Evolutionary conservation across 371 early-diverging fungal species (phyloP).

Genomic region (Mucor velutinosus): DNA sequence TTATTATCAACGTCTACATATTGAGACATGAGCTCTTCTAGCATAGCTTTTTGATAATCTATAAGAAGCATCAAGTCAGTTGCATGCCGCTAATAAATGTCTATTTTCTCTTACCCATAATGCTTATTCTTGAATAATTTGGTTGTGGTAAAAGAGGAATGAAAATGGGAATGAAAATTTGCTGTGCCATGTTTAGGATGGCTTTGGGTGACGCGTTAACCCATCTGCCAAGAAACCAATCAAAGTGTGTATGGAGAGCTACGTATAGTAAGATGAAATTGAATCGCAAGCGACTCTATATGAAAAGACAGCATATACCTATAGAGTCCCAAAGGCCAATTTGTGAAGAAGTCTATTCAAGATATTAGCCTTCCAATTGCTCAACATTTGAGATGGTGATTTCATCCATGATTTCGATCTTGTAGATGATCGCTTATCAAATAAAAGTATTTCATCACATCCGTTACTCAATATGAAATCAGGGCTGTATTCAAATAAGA

Average conservation of each 20-base stretch:
- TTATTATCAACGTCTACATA: constrained; percentile 68
- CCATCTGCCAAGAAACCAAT: not conserved
- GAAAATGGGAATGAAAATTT: not conserved
- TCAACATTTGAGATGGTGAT: too few relatives aligned
- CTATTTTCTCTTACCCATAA: not conserved
- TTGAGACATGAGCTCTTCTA: constrained; percentile 82
- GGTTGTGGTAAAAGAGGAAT: not conserved
- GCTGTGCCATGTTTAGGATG: not conserved
- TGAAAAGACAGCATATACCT: too few relatives aligned
- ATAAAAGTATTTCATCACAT: too few relatives aligned
- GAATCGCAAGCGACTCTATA: too few relatives aligned
- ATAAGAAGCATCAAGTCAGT: not conserved
- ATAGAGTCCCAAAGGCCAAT: too few relatives aligned
- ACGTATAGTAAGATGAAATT: too few relatives aligned
- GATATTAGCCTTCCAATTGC: too few relatives aligned
- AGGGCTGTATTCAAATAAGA: too few relatives aligned
- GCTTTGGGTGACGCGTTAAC: not conserved
- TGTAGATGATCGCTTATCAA: too few relatives aligned
- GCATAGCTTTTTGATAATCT: constrained; percentile 75
- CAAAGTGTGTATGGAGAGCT: not conserved
- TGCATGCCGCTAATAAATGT: not conserved
- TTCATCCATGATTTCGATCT: too few relatives aligned
- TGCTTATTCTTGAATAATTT: not conserved
- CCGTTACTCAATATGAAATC: too few relatives aligned
- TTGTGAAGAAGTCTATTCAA: too few relatives aligned